Percentiles rank a stretch among this genome's conserved stretches.
Evolutionary conservation across 805 yeast species (phyloP).

Genomic region (Wickerhamiella hasegawae): DNA sequence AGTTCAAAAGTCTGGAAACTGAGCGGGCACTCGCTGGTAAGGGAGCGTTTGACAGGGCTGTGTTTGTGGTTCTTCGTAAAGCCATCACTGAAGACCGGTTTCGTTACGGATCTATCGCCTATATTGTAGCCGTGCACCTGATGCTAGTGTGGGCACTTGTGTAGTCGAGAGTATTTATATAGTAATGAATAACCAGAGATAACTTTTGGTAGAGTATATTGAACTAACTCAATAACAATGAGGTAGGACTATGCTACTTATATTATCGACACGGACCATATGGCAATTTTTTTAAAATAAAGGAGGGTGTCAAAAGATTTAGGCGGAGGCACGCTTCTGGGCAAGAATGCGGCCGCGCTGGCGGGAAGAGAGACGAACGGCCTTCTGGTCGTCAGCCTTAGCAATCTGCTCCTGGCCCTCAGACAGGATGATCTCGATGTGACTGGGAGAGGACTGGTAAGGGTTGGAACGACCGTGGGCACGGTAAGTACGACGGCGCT

Average conservation of each 20-base stretch:
- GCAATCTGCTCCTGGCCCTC: constrained; percentile 90
- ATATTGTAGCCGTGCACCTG: constrained; percentile 60
- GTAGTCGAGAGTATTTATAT: constrained; percentile 1
- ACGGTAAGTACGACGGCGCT: constrained; percentile 99
- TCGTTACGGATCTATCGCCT: constrained; percentile 54
- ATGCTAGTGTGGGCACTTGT: constrained; percentile 26
- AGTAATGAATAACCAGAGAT: background rate
- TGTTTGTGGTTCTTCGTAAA: constrained; percentile 42
- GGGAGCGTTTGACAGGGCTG: constrained; percentile 57
- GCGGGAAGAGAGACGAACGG: constrained; percentile 69
- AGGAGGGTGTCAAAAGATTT: background rate
- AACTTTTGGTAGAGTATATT: background rate
- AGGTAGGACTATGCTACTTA: background rate
- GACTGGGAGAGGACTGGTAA: constrained; percentile 97
- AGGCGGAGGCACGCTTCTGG: constrained; percentile 38
- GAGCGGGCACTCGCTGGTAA: constrained; percentile 57
- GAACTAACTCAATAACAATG: background rate
- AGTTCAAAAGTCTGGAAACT: constrained; percentile 61
- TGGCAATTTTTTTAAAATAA: background rate
- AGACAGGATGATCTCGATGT: constrained; percentile 92
- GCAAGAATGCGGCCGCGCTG: constrained; percentile 83
- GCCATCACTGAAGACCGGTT: constrained; percentile 59
- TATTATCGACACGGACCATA: background rate
- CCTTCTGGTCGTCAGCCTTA: constrained; percentile 62
- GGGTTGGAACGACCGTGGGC: constrained; percentile 99